Percentiles rank a stretch among this genome's conserved stretches.
phyloP scores from a whole-genome alignment of 768 basidiomycete species.

The Naematelia encephala region DNA sequence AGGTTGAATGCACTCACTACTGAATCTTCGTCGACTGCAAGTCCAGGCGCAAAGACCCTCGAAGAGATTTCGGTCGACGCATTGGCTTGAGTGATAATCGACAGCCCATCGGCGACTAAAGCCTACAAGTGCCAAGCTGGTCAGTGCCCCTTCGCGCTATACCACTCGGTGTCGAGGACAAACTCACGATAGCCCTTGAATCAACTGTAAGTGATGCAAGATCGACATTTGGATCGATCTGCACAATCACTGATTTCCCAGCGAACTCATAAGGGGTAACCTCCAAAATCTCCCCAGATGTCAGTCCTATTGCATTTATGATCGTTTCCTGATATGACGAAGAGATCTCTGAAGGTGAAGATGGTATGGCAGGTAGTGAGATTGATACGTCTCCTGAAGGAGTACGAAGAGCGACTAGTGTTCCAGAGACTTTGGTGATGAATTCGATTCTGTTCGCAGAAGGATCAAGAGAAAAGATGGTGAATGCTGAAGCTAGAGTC shows the following conservation, averaged over 20 bases:
- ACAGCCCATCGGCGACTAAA: slow-evolving; percentile 2
- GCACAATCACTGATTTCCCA: background rate
- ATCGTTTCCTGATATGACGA: background rate
- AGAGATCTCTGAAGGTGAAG: background rate
- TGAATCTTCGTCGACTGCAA: slow-evolving; percentile 36
- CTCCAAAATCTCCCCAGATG: background rate
- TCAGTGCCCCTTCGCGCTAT: no score
- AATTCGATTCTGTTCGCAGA: slow-evolving; percentile 7
- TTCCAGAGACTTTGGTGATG: slow-evolving; percentile 21
- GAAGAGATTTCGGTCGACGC: slow-evolving; percentile 13
- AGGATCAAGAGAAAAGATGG: slow-evolving; percentile 26
- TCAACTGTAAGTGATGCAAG: background rate
- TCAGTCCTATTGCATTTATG: background rate
- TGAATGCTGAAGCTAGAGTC: slow-evolving; percentile 25
- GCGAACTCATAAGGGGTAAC: background rate
- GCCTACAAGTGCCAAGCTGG: slow-evolving; percentile 3
- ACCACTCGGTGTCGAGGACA: background rate
- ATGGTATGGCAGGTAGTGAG: slow-evolving; percentile 14
- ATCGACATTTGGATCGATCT: background rate
- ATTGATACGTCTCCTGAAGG: slow-evolving; percentile 14
- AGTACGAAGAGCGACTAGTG: slow-evolving; percentile 14
- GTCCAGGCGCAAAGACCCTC: slow-evolving; percentile 24
- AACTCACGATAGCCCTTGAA: background rate
- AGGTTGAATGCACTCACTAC: slow-evolving; percentile 22
- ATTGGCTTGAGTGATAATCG: slow-evolving; percentile 19